Conservation (phyloP, 164 flowering plant genomes). For the Tetracentron sinense region DNA sequence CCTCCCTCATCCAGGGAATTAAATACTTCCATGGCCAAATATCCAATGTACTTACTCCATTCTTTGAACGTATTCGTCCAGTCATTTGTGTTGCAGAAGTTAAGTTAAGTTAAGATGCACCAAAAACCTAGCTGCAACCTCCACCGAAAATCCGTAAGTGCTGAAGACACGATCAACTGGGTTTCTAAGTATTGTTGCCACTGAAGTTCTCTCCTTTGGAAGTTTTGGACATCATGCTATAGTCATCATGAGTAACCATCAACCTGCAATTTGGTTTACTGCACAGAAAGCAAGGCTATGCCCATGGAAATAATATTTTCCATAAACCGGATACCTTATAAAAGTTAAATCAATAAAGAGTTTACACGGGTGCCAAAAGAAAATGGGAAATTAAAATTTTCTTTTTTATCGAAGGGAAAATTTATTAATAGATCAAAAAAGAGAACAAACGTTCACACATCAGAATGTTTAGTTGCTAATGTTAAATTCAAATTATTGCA, state of each 20-base stretch:
- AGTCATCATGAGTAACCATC: constrained; percentile 93
- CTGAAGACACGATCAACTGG: constrained; percentile 97
- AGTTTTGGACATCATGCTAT: constrained; percentile 84
- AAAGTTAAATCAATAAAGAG: background rate
- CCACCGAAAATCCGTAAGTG: constrained; percentile 88
- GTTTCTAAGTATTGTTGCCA: constrained; percentile 81
- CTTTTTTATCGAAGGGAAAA: too few relatives aligned
- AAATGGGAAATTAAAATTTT: too few relatives aligned
- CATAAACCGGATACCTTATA: too few relatives aligned
- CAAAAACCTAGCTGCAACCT: constrained; percentile 93
- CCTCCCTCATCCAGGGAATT: constrained; percentile 99
- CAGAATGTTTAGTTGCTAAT: too few relatives aligned
- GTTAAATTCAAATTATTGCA: background rate
- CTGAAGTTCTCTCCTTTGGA: constrained; percentile 78
- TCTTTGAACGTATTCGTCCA: constrained; percentile 40
- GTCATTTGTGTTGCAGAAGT: constrained; percentile 69
- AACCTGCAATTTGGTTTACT: constrained; percentile 79
- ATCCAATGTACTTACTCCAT: constrained; percentile 78
- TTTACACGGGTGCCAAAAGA: too few relatives aligned
- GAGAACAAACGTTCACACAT: too few relatives aligned
- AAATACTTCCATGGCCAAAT: constrained; percentile 99
- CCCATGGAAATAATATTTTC: constrained; percentile 13
- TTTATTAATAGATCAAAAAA: too few relatives aligned
- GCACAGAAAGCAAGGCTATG: constrained; percentile 24
- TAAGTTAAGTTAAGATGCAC: constrained; percentile 82